Evolutionary conservation across 331 rosid species (phyloP).

Genomic region (Spiraea crenata): DNA sequence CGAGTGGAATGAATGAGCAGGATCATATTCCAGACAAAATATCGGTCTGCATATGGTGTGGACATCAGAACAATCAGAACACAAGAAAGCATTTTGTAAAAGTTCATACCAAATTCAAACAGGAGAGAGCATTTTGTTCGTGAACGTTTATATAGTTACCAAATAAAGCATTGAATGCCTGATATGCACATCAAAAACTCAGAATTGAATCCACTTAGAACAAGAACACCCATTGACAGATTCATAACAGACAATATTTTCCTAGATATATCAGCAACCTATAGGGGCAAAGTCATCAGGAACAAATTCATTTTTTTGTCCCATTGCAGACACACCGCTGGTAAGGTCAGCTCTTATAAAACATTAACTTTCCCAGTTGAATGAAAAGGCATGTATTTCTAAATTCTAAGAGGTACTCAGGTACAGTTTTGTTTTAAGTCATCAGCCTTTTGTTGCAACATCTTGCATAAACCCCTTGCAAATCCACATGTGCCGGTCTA

Average conservation of each 20-base stretch:
- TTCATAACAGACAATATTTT: conserved; percentile 10
- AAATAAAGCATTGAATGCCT: neutral
- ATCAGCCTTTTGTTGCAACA: neutral
- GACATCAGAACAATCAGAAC: neutral
- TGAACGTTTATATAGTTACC: neutral
- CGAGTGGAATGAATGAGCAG: neutral
- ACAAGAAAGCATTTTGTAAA: neutral
- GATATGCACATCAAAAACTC: neutral
- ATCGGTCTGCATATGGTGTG: neutral
- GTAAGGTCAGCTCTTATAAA: neutral
- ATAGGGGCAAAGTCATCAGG: neutral
- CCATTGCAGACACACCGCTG: neutral
- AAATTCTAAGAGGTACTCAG: too few relatives aligned
- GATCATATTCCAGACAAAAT: neutral
- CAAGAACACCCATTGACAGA: neutral
- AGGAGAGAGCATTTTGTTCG: conserved; percentile 4
- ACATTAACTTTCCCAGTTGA: neutral
- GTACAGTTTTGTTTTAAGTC: neutral
- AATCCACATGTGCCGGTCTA: too few relatives aligned
- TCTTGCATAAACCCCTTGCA: neutral
- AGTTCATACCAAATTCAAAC: neutral
- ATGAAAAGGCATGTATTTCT: neutral
- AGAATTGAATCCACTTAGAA: neutral
- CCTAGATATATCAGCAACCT: conserved; percentile 13
- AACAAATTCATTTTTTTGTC: neutral